A percentile compares a stretch with the other conserved stretches of the same genome.
These are phyloP conservation scores for Linum tenue DNA, from an alignment of 345 rosid genomes.

Conservation along the genomic window DNA sequence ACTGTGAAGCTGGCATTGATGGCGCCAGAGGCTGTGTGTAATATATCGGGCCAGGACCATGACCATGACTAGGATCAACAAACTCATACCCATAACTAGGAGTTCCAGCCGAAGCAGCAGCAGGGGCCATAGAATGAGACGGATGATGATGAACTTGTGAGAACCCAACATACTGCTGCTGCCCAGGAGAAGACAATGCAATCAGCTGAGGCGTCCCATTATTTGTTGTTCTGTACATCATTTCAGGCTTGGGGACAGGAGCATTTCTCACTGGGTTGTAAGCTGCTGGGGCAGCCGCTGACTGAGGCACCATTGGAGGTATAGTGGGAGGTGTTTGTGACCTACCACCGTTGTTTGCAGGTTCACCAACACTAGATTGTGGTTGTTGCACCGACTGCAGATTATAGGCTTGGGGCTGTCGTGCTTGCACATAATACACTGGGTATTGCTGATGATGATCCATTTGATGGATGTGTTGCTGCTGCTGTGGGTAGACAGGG, in stretches of 20 bases:
- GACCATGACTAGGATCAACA: constrained; percentile 53
- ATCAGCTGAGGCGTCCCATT: constrained; percentile 47
- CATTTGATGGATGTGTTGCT: constrained; percentile 61
- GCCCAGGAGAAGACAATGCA: constrained; percentile 58
- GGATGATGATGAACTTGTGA: constrained; percentile 78
- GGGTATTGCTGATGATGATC: constrained; percentile 65
- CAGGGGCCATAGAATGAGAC: constrained; percentile 55
- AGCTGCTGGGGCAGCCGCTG: constrained; percentile 19
- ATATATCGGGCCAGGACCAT: constrained; percentile 28
- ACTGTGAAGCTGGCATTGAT: constrained; percentile 50
- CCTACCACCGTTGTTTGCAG: constrained; percentile 33
- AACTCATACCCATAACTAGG: constrained; percentile 58
- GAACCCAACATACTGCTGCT: constrained; percentile 71
- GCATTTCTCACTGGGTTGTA: constrained; percentile 50
- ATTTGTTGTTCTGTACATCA: constrained; percentile 56
- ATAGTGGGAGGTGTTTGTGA: constrained; percentile 1
- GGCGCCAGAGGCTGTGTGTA: constrained; percentile 67
- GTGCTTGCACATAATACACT: constrained; percentile 55
- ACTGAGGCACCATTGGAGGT: constrained; percentile 29
- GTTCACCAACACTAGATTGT: constrained; percentile 47
- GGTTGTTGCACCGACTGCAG: constrained; percentile 53
- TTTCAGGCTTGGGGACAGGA: constrained; percentile 51
- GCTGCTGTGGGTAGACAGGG: constrained; percentile 69
- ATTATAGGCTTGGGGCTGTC: constrained; percentile 52
- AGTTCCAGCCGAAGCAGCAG: constrained; percentile 9